Conservation (phyloP, 1,139 yeast genomes). For the Suhomyces maxii region DNA sequence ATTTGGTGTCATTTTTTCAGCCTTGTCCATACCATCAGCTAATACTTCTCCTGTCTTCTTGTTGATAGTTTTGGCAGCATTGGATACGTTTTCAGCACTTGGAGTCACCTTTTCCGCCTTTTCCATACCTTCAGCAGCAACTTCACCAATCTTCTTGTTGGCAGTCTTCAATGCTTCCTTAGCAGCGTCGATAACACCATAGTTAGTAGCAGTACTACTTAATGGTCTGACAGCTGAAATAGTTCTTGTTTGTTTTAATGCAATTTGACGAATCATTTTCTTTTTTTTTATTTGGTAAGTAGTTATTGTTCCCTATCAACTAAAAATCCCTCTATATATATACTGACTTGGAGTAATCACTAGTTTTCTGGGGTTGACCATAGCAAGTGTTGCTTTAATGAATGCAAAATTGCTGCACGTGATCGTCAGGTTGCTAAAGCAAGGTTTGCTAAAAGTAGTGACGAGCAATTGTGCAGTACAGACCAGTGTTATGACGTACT, state of each 20-base stretch:
- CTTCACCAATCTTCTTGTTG: slow-evolving; percentile 31
- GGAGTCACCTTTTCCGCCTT: slow-evolving; percentile 22
- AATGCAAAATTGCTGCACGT: slow-evolving; percentile 4
- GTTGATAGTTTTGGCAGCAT: slow-evolving; percentile 15
- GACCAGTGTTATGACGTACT: background rate
- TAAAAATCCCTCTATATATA: background rate
- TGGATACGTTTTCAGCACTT: slow-evolving; percentile 12
- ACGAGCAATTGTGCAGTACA: background rate
- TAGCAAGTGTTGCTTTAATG: slow-evolving; percentile 8
- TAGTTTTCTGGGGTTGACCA: background rate
- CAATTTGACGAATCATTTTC: slow-evolving; percentile 20
- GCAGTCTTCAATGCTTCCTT: slow-evolving; percentile 37
- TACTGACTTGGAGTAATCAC: background rate
- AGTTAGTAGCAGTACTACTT: slow-evolving; percentile 14
- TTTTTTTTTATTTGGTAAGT: background rate
- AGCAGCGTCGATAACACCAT: slow-evolving; percentile 36
- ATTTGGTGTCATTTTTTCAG: slow-evolving; percentile 18
- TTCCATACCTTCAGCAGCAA: slow-evolving; percentile 28
- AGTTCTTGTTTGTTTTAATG: slow-evolving; percentile 8
- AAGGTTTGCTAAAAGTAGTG: background rate
- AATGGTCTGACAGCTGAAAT: slow-evolving; percentile 8
- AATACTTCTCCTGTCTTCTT: slow-evolving; percentile 32
- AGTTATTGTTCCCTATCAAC: background rate
- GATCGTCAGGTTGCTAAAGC: slow-evolving; percentile 1
- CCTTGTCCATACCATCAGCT: slow-evolving; percentile 28